Percentiles rank a stretch among this genome's conserved stretches.
phyloP scores from a whole-genome alignment of 108 stramenopile species.

The Thalassiosira profunda region DNA sequence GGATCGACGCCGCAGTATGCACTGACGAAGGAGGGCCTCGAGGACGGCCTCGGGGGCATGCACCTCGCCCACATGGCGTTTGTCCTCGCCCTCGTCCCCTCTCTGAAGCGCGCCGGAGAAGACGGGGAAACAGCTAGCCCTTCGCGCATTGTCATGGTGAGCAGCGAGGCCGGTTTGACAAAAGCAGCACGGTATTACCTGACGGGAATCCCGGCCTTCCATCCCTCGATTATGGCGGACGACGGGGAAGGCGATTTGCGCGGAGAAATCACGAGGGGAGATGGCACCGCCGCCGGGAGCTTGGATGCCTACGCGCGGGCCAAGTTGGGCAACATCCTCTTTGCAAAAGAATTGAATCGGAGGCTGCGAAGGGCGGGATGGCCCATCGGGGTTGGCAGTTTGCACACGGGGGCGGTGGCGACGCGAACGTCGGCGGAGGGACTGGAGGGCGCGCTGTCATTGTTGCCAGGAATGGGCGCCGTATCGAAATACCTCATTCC shows the following conservation, averaged over 20 bases:
- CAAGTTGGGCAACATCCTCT: constrained; percentile 3
- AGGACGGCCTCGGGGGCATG: background rate
- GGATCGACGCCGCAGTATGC: constrained; percentile 2
- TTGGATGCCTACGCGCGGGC: constrained; percentile 5
- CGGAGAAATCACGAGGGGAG: background rate
- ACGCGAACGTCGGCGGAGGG: background rate
- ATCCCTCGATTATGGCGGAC: background rate
- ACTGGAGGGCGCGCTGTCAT: background rate
- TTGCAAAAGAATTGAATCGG: constrained; percentile 11
- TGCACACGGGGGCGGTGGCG: constrained; percentile 1
- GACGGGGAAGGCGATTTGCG: background rate
- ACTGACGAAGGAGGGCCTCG: constrained; percentile 10
- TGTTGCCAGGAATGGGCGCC: no score
- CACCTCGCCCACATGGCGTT: constrained; percentile 7
- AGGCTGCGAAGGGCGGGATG: background rate
- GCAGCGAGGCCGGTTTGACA: background rate
- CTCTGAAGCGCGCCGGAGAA: background rate
- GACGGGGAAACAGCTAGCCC: background rate
- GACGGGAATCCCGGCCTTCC: background rate
- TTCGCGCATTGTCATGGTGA: constrained; percentile 7
- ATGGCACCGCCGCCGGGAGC: background rate
- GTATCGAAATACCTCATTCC: no score
- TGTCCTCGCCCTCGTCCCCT: background rate
- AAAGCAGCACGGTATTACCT: background rate
- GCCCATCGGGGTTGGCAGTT: background rate